phyloP scores from a whole-genome alignment of 179 eudicot species.

The Actinidia chinensis region DNA sequence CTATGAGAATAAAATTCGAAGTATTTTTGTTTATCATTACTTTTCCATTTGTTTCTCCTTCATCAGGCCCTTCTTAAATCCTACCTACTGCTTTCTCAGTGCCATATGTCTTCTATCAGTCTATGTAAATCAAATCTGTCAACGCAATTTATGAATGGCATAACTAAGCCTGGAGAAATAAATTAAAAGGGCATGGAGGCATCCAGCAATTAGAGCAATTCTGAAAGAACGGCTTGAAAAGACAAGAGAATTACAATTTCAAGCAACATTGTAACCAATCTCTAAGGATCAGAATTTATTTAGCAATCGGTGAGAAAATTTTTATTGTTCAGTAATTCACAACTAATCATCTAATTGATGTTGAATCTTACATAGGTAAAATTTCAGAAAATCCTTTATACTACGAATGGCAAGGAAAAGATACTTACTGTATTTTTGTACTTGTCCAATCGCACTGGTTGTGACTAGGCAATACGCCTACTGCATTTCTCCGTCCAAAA shows the following conservation, averaged over 20 bases:
- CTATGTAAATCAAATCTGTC: neutral
- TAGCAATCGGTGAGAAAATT: no score
- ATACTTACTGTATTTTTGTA: slow-evolving; percentile 17
- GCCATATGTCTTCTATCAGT: neutral
- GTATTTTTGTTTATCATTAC: no score
- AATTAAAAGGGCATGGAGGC: neutral
- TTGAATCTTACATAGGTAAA: neutral
- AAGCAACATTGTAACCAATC: neutral
- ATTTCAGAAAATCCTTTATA: neutral
- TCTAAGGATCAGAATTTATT: neutral
- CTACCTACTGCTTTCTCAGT: neutral
- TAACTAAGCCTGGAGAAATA: neutral
- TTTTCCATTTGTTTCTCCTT: neutral
- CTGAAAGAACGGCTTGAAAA: slow-evolving; percentile 1
- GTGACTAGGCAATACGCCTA: slow-evolving; percentile 12
- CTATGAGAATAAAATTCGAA: no score
- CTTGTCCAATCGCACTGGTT: neutral
- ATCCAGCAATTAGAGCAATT: neutral
- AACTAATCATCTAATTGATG: neutral
- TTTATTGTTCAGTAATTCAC: neutral
- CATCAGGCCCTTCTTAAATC: neutral
- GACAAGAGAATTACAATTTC: neutral
- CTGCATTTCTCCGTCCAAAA: slow-evolving; percentile 14
- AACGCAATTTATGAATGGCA: neutral
- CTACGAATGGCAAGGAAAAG: neutral